Conservation (phyloP, 78 protist genomes). For the Dictyostelium purpureum region DNA sequence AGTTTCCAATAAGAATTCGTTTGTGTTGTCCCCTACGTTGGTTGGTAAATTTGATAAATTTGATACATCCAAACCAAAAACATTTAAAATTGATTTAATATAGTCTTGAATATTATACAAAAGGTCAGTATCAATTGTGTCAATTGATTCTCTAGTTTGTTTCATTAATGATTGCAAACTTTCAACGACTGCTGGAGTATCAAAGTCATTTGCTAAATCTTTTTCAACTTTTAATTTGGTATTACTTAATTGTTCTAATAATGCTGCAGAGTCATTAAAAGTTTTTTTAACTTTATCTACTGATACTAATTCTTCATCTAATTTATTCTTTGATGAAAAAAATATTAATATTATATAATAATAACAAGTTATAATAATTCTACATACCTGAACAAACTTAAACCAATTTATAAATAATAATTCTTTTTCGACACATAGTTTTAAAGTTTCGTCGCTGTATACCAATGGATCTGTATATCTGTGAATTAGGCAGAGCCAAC, state of each 20-base stretch:
- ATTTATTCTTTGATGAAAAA: background rate
- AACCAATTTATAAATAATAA: background rate
- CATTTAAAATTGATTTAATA: background rate
- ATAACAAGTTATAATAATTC: background rate
- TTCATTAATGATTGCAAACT: background rate
- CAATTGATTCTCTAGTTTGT: background rate
- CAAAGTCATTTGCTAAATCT: constrained; percentile 36
- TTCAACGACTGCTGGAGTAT: constrained; percentile 57
- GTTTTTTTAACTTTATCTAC: constrained; percentile 4
- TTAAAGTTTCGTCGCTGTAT: background rate
- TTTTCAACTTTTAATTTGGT: constrained; percentile 3
- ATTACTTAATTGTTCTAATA: constrained; percentile 3
- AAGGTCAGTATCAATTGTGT: constrained; percentile 6
- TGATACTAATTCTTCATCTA: background rate
- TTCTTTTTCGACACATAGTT: background rate
- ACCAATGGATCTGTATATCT: constrained; percentile 2
- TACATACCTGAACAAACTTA: background rate
- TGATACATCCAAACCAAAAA: constrained; percentile 45
- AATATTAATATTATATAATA: background rate
- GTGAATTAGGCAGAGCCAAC: constrained; percentile 4
- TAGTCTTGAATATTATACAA: constrained; percentile 20
- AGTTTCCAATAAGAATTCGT: background rate
- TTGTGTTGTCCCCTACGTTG: background rate
- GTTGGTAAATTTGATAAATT: background rate
- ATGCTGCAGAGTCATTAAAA: background rate